Base-by-base conservation (phyloP, 306 rosid genomes). In the Prunus kanzakura region DNA sequence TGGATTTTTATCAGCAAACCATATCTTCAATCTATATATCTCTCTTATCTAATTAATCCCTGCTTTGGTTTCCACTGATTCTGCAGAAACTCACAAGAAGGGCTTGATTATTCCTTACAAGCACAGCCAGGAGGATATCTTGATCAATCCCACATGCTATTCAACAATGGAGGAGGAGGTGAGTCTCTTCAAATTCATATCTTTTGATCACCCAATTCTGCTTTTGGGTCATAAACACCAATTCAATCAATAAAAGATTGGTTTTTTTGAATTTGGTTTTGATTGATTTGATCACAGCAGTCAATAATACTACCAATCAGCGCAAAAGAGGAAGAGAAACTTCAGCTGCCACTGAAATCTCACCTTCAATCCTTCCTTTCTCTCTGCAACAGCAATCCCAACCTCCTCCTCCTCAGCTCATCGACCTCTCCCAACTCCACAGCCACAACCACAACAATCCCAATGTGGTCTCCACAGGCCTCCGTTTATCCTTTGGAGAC, bases 391-490 rank as follows among this genome's bases (percentile, higher is more conserved):
- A 79, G 50, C 80, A 80, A 72, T 79, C 90, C 3, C 88, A 87
- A 22, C 65, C 89, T 77, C 83, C 89, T 32, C 91, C 87, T 73
- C 83, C 93, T 67, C 97, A 86, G 69, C 88, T 95, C 63, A 78
- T 90, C 73, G 92, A 95, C 67, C 87, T 90, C 68, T 89, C 98
- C 75, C 97, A 92, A 73, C 93, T 92, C 83, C 97, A 94, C 56
- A 82, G 56, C 52, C 78, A 57, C 38, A 75, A 76, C 11, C 92
- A 83, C 6, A 91, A 13, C 52, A 58, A 84, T 11, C 88, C 86
- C 68, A 93, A 90, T 88, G 91, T 82, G 19, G 98, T 95, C 79
- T 92, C 98, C 57, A 95, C 97, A 1, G 99, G 99, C 43, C 78
- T 95, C 61, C 82, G 96, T 6, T 86, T 95, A 80, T 95, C 96